Evolutionary conservation across 768 basidiomycete genomes (phyloP), one percentile per base, ranked within the genome.

Genomic region (Tulasnella sp.): DNA sequence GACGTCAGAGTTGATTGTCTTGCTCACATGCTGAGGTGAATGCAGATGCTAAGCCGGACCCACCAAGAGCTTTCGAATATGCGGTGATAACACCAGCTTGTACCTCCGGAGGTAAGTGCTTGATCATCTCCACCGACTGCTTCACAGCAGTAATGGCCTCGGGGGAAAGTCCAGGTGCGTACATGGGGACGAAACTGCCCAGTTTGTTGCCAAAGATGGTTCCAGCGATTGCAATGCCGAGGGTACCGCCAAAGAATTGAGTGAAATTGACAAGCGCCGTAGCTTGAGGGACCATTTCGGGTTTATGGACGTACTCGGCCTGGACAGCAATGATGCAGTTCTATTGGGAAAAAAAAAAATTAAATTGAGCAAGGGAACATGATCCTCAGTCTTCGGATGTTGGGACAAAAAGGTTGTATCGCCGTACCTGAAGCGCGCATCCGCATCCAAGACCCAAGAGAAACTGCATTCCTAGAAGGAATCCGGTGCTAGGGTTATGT

Each of bases 251-350:
- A 73, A 86, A 72, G 2, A 84, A 80, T 18, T 84, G 83, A 44
- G 79, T 82, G 82, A 88, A 88, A 28, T 86, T 84, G 44, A 84
- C 85, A 24, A 86, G 73, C 11, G 85, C 85, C 7, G 86, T 87
- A 6, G 85, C 83, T 48, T 86, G 84, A 7, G 87, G 84, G 76
- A 88, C 84, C 72, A 86, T 80, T 81, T 84, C 82, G 3, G 84
- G 84, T 40, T 83, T 82, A 34, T 83, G 81, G 31, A 83, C 83
- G 64, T 86, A 84, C 58, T 87, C 87, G 50, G 86, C 86, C 76
- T 88, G 88, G 8, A 87, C 85, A 3, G 86, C 85, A 46, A 87
- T 83, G 84, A 88, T 84, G 6, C 83, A 80, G 81, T 87, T 87
- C 83, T 87, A 85, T 76, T 86, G 54, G n/a, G 24, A 28, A 37